These are phyloP conservation scores for Yamadazyma philogaea DNA, from an alignment of 805 yeast genomes.

Conservation along the genomic window DNA sequence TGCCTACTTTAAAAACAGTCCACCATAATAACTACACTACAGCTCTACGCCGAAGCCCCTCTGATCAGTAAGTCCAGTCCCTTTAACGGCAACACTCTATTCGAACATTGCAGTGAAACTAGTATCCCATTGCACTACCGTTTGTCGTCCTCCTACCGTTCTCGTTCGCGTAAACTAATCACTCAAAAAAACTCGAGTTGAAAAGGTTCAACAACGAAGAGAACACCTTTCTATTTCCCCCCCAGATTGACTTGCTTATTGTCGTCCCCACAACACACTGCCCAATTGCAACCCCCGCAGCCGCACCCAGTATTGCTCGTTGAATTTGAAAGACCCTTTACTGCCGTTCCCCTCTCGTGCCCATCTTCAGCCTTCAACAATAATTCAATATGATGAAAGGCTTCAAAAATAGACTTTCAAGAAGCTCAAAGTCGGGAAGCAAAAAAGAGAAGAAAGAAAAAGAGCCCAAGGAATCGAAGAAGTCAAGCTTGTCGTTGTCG, in stretches of 20 bases:
- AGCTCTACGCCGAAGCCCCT: no score
- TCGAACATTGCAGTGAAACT: no score
- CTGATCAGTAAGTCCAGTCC: no score
- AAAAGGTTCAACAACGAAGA: conserved; percentile 7
- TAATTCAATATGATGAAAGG: conserved; percentile 43
- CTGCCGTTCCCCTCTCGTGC: not conserved
- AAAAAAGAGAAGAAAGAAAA: conserved; percentile 39
- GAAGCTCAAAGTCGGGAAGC: conserved; percentile 30
- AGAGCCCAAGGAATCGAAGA: conserved; percentile 17
- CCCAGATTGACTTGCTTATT: conserved; percentile 1
- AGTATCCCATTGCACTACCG: not conserved
- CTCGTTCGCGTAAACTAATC: conserved; percentile 7
- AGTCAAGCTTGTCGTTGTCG: conserved; percentile 2
- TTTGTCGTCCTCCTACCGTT: conserved; percentile 1
- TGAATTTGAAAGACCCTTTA: not conserved
- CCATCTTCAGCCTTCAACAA: not conserved
- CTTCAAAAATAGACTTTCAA: conserved; percentile 43
- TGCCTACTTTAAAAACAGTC: no score
- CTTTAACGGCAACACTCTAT: no score
- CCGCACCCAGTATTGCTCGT: not conserved
- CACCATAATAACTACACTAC: no score
- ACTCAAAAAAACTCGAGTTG: conserved; percentile 3
- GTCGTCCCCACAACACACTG: not conserved
- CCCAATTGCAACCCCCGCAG: not conserved
- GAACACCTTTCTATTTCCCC: not conserved